Conservation (phyloP, 1,284 basidiomycete species). For the Pyrrhoderma lamaoense region DNA sequence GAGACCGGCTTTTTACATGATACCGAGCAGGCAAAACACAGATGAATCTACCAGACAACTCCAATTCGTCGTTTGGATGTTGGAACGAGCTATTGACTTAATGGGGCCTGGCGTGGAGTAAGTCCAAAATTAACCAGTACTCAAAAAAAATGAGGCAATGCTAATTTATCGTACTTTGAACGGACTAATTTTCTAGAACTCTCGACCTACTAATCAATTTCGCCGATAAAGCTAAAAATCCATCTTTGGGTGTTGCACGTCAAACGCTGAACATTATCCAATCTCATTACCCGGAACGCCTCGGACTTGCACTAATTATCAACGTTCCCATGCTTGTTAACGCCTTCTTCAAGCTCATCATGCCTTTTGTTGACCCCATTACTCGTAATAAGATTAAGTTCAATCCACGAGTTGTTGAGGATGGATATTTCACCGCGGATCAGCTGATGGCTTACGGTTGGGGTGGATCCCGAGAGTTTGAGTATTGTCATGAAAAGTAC, state of each 20-base stretch:
- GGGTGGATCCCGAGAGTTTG: constrained; percentile 54
- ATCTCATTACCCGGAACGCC: constrained; percentile 87
- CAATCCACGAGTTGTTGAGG: constrained; percentile 43
- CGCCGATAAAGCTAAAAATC: constrained; percentile 71
- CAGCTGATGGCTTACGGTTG: constrained; percentile 54
- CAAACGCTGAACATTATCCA: constrained; percentile 71
- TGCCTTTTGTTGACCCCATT: constrained; percentile 72
- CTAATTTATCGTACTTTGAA: neutral
- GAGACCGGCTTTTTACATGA: constrained; percentile 71
- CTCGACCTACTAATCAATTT: constrained; percentile 78
- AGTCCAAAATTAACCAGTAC: constrained; percentile 25
- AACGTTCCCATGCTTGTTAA: constrained; percentile 80
- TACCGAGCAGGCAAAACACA: constrained; percentile 81
- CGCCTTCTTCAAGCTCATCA: constrained; percentile 78
- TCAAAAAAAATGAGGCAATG: neutral
- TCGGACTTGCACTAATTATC: constrained; percentile 77
- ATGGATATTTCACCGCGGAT: constrained; percentile 51
- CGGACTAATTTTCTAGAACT: constrained; percentile 34
- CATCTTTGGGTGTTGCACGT: constrained; percentile 57
- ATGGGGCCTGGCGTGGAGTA: constrained; percentile 75
- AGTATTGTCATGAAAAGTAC: constrained; percentile 67
- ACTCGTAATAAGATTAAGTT: constrained; percentile 69
- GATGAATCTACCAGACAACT: constrained; percentile 68
- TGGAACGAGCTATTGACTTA: constrained; percentile 65
- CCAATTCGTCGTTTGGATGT: constrained; percentile 66